Base-by-base conservation (phyloP, 163 green algal genomes). In the Scenedesmus sp. region DNA sequence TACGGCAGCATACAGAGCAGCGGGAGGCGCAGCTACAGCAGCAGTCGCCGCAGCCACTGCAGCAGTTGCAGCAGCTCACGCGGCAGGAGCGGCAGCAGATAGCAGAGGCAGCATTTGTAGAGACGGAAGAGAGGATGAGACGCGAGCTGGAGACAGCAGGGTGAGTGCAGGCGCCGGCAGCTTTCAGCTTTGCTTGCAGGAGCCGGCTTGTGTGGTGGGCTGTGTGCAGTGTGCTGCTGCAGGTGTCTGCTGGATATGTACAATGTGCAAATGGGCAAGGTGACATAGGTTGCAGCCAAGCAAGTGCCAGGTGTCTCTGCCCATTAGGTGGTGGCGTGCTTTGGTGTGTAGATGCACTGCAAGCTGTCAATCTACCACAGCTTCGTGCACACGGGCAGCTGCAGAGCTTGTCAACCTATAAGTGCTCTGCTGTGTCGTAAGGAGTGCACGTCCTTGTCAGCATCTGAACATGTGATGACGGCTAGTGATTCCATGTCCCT, bases 131-230 rank as follows among this genome's bases (percentile, higher is more conserved):
- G 12, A 76, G 53, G 72, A 53, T 90, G 86, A n/a, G 46, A 13
- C 9, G 24, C 7, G 73, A 53, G 33, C 86, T 91, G 24, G 24
- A 91, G 51, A 72, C 59, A 78, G 86, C 86, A 80, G 86, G 76
- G 86, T 91, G 35, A 53, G 86, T 85, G 43, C 35, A 4, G 16
- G 49, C 18, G 3, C 16, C n/a, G n/a, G n/a, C n/a, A n/a, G n/a
- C n/a, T n/a, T n/a, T n/a, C n/a, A n/a, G n/a, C n/a, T 26, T 13
- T 65, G 6, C 40, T 84, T 37, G 26, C 43, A 59, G 44, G 79
- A 24, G 65, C 13, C 22, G 59, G 22, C 9, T 35, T 6, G 20
- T 1, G 26, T 0, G 5, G 26, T 59, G n/a, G 22, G 15, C 16
- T 3, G 5, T 16, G 10, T 46, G 70, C 72, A 16, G 2, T 46